phyloP scores from a whole-genome alignment of 2,329 filamentous ascomycete species.

The Aspergillus felis region DNA sequence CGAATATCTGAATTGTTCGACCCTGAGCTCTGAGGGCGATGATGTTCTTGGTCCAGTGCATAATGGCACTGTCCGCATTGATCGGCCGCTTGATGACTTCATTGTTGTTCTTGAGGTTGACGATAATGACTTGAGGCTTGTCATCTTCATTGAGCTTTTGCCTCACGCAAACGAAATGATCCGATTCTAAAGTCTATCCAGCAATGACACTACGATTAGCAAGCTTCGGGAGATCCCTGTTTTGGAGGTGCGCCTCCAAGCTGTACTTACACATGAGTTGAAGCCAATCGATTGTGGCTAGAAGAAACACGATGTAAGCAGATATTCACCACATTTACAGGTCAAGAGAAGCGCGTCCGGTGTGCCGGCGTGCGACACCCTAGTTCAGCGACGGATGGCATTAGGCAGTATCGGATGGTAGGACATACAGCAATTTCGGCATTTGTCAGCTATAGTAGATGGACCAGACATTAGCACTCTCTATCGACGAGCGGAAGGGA shows the following conservation, averaged over 20 bases:
- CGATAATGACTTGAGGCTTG: constrained; percentile 90
- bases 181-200: constrained; percentile 88
- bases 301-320: constrained; percentile 29
- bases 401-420: constrained; percentile 15
- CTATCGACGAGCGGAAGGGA: not conserved
- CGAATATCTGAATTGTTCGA: constrained; percentile 95
- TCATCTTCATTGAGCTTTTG: constrained; percentile 84
- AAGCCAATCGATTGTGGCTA: constrained; percentile 74
- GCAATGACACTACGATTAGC: constrained; percentile 19
- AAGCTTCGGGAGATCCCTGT: not conserved
- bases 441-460: constrained; percentile 46
- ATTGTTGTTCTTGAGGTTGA: constrained; percentile 97
- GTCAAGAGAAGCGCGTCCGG: constrained; percentile 8
- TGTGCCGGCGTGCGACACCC: constrained; percentile 15
- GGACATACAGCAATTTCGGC: constrained; percentile 52
- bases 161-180: constrained; percentile 92
- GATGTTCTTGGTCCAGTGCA: constrained; percentile 96
- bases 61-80: constrained; percentile 98
- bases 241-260: not conserved
- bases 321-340: constrained; percentile 2
- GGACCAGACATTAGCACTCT: constrained; percentile 30
- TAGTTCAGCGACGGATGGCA: constrained; percentile 3
- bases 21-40: constrained; percentile 95
- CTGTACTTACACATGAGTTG: constrained; percentile 71
- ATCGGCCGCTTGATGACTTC: constrained; percentile 92